phyloP scores from a whole-genome alignment of 2,329 filamentous ascomycete species.

The Exophiala sp. region DNA sequence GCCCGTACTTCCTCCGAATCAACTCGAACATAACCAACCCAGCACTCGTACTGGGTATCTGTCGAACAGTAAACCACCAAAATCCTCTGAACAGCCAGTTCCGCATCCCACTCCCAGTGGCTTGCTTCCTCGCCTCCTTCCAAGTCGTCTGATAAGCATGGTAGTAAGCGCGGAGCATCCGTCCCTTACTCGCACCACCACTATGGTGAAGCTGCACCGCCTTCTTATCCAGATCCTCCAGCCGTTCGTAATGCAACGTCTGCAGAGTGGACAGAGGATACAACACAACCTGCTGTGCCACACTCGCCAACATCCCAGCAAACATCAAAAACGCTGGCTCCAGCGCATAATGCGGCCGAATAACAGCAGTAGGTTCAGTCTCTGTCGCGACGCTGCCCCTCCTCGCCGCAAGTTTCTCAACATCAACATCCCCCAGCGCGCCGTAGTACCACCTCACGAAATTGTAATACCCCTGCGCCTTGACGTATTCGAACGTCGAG shows the following conservation, averaged over 20 bases:
- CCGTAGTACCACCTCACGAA: constrained; percentile 61
- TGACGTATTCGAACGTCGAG: constrained; percentile 60
- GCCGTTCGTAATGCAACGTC: constrained; percentile 56
- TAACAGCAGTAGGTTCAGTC: constrained; percentile 33
- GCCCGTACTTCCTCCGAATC: constrained; percentile 59
- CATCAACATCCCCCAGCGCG: constrained; percentile 30
- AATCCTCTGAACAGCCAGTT: constrained; percentile 58
- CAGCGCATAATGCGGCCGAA: constrained; percentile 61
- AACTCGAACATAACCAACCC: constrained; percentile 64
- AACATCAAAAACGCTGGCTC: constrained; percentile 60
- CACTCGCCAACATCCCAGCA: constrained; percentile 57
- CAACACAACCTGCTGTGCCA: constrained; percentile 57
- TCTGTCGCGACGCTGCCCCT: constrained; percentile 16
- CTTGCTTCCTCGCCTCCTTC: constrained; percentile 49
- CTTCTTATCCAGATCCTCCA: constrained; percentile 58
- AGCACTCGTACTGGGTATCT: constrained; percentile 62
- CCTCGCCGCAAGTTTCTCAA: constrained; percentile 31
- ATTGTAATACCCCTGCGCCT: constrained; percentile 59
- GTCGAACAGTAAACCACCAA: constrained; percentile 53
- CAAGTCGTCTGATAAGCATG: constrained; percentile 60
- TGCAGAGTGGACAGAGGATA: constrained; percentile 60
- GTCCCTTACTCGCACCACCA: constrained; percentile 31
- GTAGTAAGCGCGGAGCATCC: constrained; percentile 55
- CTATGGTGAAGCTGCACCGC: constrained; percentile 34
- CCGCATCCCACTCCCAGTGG: constrained; percentile 48